These are phyloP conservation scores for Monosporascus sp. DNA, from an alignment of 2,329 filamentous ascomycete genomes.

Conservation along the genomic window DNA sequence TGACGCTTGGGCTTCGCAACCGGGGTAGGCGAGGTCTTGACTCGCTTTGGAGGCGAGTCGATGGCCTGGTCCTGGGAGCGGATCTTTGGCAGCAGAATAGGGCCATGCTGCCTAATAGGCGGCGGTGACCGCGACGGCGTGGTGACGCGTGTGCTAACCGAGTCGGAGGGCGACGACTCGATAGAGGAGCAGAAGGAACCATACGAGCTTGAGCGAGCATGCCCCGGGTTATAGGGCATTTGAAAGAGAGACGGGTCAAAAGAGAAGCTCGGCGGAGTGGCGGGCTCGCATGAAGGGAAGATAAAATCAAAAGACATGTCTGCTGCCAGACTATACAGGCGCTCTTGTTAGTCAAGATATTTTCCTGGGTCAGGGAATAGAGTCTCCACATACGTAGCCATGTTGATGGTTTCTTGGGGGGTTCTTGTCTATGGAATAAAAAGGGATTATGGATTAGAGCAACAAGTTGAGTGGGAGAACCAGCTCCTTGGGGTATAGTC, in stretches of 20 bases:
- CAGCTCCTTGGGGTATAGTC: constrained; percentile 21
- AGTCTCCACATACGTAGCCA: constrained; percentile 37
- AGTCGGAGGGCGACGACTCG: constrained; percentile 61
- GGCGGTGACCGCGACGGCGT: constrained; percentile 62
- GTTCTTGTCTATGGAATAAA: constrained; percentile 22
- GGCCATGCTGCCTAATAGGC: constrained; percentile 72
- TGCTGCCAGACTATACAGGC: constrained; percentile 49
- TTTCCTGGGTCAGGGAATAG: constrained; percentile 2
- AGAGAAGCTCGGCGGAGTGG: constrained; percentile 45
- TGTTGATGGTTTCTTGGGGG: constrained; percentile 22
- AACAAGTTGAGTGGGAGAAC: constrained; percentile 20
- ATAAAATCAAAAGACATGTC: constrained; percentile 58
- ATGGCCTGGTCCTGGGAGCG: constrained; percentile 77
- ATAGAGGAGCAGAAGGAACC: constrained; percentile 60
- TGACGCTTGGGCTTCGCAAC: constrained; percentile 24
- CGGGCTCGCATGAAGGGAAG: constrained; percentile 48
- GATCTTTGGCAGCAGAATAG: constrained; percentile 79
- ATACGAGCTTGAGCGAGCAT: constrained; percentile 60
- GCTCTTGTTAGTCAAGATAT: constrained; percentile 22
- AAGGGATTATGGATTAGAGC: constrained; percentile 25
- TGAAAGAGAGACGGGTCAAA: constrained; percentile 55
- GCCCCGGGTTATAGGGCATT: constrained; percentile 46
- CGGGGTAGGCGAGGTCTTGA: constrained; percentile 48
- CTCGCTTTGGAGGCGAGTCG: constrained; percentile 51
- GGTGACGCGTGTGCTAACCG: constrained; percentile 60